Percentiles rank a stretch among this genome's conserved stretches.
phyloP scores from a whole-genome alignment of 805 yeast species.

The Maudiozyma pseudohumilis region DNA sequence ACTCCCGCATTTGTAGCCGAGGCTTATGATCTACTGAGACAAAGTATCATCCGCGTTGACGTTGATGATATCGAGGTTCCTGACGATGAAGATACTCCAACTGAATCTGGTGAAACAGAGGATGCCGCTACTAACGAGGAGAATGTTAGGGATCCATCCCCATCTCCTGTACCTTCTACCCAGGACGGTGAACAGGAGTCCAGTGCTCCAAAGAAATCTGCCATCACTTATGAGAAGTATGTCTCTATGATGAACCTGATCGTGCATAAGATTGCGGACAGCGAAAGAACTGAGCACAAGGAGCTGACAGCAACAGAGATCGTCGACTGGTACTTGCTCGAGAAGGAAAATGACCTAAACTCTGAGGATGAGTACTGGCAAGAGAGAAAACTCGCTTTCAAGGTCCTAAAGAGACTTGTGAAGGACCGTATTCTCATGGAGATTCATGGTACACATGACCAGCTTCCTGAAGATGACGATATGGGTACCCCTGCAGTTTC shows the following conservation, averaged over 20 bases:
- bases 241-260: slow-evolving; percentile 72
- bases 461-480: slow-evolving; percentile 29
- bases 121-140: slow-evolving; percentile 3
- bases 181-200: too few relatives aligned
- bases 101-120: slow-evolving; percentile 3
- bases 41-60: slow-evolving; percentile 88
- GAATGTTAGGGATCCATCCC: background rate
- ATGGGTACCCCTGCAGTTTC: slow-evolving; percentile 16
- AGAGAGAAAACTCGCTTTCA: slow-evolving; percentile 62
- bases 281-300: slow-evolving; percentile 39
- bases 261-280: slow-evolving; percentile 54
- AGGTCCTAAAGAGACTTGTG: slow-evolving; percentile 74
- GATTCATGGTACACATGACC: slow-evolving; percentile 40
- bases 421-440: slow-evolving; percentile 77
- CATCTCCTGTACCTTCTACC: slow-evolving; percentile 4
- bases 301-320: slow-evolving; percentile 64
- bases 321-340: slow-evolving; percentile 72
- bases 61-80: slow-evolving; percentile 72
- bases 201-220: slow-evolving; percentile 34
- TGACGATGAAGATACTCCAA: background rate
- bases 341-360: slow-evolving; percentile 58
- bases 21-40: slow-evolving; percentile 81
- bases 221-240: slow-evolving; percentile 79
- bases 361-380: slow-evolving; percentile 60
- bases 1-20: slow-evolving; percentile 82